A percentile compares a stretch with the other conserved stretches of the same genome.
These are phyloP conservation scores for Apiospora aurea DNA, from an alignment of 2,329 filamentous ascomycete genomes.

Conservation along the genomic window DNA sequence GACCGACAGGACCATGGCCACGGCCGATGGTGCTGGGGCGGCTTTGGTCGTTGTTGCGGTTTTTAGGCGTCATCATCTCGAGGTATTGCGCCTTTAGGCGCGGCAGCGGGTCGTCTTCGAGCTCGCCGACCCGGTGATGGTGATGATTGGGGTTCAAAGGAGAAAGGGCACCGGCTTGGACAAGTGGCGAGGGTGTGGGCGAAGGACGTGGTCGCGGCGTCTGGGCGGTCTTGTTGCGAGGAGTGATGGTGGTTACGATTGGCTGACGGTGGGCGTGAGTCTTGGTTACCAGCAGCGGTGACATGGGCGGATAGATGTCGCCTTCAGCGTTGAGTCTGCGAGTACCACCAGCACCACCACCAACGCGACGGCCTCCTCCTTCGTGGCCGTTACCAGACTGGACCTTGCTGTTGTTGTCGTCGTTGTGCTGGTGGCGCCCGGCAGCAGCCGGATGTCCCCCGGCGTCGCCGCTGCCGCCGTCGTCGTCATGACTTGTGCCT, in stretches of 20 bases:
- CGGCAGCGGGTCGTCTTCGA: constrained; percentile 6
- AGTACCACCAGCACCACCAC: too few species aligned
- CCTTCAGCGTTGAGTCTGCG: not conserved
- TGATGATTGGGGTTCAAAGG: not conserved
- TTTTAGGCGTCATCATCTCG: not conserved
- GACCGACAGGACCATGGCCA: not conserved
- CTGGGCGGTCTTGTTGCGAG: not conserved
- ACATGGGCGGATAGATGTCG: not conserved
- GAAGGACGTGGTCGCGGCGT: not conserved
- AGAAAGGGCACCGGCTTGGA: not conserved
- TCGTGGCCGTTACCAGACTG: not conserved
- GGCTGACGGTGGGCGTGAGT: not conserved
- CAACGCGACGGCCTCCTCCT: not conserved
- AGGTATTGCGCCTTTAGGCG: not conserved
- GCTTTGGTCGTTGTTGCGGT: not conserved
- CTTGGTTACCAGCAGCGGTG: not conserved
- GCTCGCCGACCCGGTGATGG: not conserved
- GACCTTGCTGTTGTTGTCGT: not conserved
- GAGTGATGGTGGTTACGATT: not conserved
- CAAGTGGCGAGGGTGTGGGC: not conserved
- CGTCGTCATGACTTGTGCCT: not conserved
- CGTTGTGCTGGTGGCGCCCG: not conserved
- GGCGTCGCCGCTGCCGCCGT: too few species aligned
- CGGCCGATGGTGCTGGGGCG: not conserved
- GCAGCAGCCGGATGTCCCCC: not conserved